Evolutionary conservation across 2,329 filamentous ascomycete genomes (phyloP).

Genomic region (Penicillium verrucosum): DNA sequence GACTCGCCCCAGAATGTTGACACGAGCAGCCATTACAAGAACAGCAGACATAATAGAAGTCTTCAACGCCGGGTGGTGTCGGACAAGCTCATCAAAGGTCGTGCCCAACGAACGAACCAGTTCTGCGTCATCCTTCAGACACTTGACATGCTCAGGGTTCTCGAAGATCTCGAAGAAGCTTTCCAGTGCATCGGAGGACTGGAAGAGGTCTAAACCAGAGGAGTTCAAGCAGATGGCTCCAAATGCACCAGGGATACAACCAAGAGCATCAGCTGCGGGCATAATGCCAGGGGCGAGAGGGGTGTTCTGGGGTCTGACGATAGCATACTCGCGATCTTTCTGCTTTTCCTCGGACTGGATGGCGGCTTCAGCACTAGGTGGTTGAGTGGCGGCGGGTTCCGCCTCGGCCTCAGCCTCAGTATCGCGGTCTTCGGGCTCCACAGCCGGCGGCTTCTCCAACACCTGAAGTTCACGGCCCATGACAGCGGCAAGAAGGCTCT

Average conservation of each 20-base stretch:
- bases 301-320: conserved; percentile 30
- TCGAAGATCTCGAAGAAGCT: conserved; percentile 96
- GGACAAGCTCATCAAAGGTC: conserved; percentile 88
- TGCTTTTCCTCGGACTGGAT: conserved; percentile 20
- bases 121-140: conserved; percentile 71
- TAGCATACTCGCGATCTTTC: conserved; percentile 28
- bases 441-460: conserved; percentile 31
- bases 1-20: conserved; percentile 68
- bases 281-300: conserved; percentile 68
- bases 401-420: conserved; percentile 33
- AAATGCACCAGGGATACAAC: conserved; percentile 79
- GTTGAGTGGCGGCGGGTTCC: conserved; percentile 37
- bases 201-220: conserved; percentile 80
- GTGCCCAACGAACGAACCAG: conserved; percentile 72
- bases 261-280: conserved; percentile 83
- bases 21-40: conserved; percentile 80
- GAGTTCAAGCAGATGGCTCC: conserved; percentile 93
- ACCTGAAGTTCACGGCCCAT: conserved; percentile 48
- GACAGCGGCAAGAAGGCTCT: conserved; percentile 78
- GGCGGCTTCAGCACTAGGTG: conserved; percentile 35
- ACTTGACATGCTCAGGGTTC: conserved; percentile 81
- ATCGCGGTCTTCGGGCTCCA: conserved; percentile 21
- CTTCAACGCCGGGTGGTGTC: conserved; percentile 85
- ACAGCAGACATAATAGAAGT: conserved; percentile 78
- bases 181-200: conserved; percentile 75